phyloP scores from a whole-genome alignment of 2,329 filamentous ascomycete species.

The Ceratocystis diversiconidia region DNA sequence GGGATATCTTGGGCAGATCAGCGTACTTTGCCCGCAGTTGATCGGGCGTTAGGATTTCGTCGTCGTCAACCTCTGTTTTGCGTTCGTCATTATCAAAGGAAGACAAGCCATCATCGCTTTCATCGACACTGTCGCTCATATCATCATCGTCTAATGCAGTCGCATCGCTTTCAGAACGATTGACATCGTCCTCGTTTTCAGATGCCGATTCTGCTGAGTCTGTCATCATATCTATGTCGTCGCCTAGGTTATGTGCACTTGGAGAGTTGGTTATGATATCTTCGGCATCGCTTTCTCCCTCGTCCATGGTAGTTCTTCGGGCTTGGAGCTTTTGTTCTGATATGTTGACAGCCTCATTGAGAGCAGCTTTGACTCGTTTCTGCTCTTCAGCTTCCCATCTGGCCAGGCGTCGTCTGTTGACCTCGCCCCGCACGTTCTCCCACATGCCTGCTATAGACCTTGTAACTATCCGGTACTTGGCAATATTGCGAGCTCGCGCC shows the following conservation, averaged over 20 bases:
- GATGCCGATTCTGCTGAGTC: slow-evolving; percentile 25
- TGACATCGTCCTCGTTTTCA: slow-evolving; percentile 19
- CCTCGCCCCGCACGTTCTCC: slow-evolving; percentile 49
- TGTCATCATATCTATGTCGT: slow-evolving; percentile 30
- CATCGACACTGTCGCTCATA: slow-evolving; percentile 25
- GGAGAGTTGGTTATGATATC: slow-evolving; percentile 21
- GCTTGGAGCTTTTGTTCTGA: slow-evolving; percentile 56
- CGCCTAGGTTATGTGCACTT: slow-evolving; percentile 20
- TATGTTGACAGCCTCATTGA: slow-evolving; percentile 59
- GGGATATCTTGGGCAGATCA: slow-evolving; percentile 38
- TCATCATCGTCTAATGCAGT: slow-evolving; percentile 27
- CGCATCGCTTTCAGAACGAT: slow-evolving; percentile 19
- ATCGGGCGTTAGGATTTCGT: slow-evolving; percentile 54
- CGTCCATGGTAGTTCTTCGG: slow-evolving; percentile 28
- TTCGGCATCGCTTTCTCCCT: slow-evolving; percentile 37
- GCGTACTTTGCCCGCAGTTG: slow-evolving; percentile 56
- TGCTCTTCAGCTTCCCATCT: slow-evolving; percentile 54
- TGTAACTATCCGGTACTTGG: slow-evolving; percentile 58
- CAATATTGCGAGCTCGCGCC: slow-evolving; percentile 50
- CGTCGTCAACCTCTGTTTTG: slow-evolving; percentile 37
- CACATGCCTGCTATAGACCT: slow-evolving; percentile 42
- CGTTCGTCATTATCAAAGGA: slow-evolving; percentile 50
- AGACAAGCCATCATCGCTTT: slow-evolving; percentile 41
- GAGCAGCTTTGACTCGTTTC: slow-evolving; percentile 48
- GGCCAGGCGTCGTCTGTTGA: slow-evolving; percentile 44